Percentiles rank a stretch among this genome's conserved stretches.
phyloP scores from a whole-genome alignment of 2,329 filamentous ascomycete species.

The Stachybotrys chartarum region DNA sequence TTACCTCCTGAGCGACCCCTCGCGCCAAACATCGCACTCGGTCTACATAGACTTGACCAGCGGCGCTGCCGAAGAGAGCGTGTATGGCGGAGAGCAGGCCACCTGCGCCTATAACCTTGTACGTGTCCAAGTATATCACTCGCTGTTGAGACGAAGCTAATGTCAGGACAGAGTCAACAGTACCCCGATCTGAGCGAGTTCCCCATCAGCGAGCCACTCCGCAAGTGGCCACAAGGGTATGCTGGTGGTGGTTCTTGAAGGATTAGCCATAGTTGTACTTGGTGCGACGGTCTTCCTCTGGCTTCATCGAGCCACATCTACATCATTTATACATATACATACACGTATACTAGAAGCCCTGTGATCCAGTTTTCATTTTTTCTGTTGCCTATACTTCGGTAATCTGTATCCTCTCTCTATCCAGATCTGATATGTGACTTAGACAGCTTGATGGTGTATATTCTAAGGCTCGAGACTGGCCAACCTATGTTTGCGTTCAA shows the following conservation, averaged over 20 bases:
- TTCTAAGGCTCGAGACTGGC: too few species aligned
- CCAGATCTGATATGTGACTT: too few species aligned
- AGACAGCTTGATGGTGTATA: too few species aligned
- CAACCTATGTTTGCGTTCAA: too few species aligned
- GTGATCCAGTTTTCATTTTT: too few species aligned
- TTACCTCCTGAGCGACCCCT: slow-evolving; percentile 19
- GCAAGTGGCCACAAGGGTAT: not conserved
- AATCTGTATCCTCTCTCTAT: too few species aligned
- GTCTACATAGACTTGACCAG: not conserved
- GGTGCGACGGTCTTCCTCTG: too few species aligned
- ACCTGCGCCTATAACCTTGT: not conserved
- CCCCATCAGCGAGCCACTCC: not conserved
- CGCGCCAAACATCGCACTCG: not conserved
- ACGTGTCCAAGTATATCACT: not conserved
- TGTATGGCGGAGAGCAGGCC: not conserved
- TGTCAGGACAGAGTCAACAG: not conserved
- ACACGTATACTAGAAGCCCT: too few species aligned
- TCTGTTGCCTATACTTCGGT: too few species aligned
- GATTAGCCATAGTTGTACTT: not conserved
- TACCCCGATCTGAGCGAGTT: not conserved
- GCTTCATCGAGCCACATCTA: too few species aligned
- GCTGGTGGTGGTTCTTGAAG: not conserved
- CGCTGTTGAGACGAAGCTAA: not conserved
- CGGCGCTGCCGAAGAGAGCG: not conserved
- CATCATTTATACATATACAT: too few species aligned